Evolutionary conservation across 805 yeast species (phyloP).

Genomic region (Kockiozyma suomiensis): DNA sequence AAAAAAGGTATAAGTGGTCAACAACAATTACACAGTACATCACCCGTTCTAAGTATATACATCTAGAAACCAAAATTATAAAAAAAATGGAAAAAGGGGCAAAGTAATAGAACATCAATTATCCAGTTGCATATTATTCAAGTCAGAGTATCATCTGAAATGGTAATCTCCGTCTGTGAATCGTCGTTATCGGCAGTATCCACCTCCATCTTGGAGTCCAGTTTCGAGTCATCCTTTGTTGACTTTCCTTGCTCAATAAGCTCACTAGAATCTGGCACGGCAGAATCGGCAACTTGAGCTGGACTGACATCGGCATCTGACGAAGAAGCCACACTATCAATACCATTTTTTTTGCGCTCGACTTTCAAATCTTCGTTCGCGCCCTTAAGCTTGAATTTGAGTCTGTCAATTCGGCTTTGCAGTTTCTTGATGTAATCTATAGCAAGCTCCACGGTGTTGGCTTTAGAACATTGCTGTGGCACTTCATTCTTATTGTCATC

Average conservation of each 20-base stretch:
- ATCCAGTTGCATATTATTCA: too few relatives aligned
- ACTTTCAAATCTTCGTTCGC: constrained; percentile 1
- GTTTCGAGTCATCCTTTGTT: background rate
- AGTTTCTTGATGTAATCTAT: constrained; percentile 63
- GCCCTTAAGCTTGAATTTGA: constrained; percentile 25
- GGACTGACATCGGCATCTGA: constrained; percentile 5
- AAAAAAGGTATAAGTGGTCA: too few relatives aligned
- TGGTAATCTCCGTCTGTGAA: too few relatives aligned
- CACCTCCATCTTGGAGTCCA: background rate
- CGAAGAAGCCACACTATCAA: constrained; percentile 4
- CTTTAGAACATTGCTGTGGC: constrained; percentile 59
- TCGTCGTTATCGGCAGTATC: background rate
- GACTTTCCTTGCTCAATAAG: background rate
- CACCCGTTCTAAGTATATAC: too few relatives aligned
- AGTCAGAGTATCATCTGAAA: too few relatives aligned
- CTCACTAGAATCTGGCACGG: background rate
- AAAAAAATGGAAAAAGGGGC: too few relatives aligned
- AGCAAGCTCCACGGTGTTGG: constrained; percentile 93
- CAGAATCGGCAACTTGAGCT: background rate
- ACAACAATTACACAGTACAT: too few relatives aligned
- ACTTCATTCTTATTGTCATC: constrained; percentile 48
- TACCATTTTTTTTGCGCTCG: constrained; percentile 11
- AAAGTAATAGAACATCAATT: too few relatives aligned
- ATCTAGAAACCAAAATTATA: too few relatives aligned
- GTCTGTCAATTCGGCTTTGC: constrained; percentile 43